Evolutionary conservation across 805 yeast genomes (phyloP).

Genomic region (Wickerhamiella sorbophila): DNA sequence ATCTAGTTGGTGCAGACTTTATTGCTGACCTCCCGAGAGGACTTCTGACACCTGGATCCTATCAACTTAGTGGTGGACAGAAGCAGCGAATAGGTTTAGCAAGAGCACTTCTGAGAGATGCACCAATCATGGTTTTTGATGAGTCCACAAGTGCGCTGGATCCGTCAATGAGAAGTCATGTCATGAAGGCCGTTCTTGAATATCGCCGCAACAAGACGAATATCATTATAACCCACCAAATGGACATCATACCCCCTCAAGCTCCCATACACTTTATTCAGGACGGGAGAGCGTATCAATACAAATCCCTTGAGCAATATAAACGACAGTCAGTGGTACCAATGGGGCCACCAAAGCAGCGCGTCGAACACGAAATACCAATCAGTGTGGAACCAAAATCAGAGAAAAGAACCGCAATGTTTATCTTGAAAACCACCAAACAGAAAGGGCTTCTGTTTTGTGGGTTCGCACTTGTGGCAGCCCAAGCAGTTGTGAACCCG

Average conservation of each 20-base stretch:
- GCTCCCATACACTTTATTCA: slow-evolving; percentile 49
- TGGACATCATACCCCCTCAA: slow-evolving; percentile 37
- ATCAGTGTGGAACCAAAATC: not conserved
- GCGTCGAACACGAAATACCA: not conserved
- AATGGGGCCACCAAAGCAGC: not conserved
- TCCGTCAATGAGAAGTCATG: slow-evolving; percentile 28
- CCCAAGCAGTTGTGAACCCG: slow-evolving; percentile 57
- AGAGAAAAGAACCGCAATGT: not conserved
- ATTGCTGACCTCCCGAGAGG: slow-evolving; percentile 40
- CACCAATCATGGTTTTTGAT: slow-evolving; percentile 69
- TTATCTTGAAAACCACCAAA: slow-evolving; percentile 6
- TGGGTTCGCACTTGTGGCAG: slow-evolving; percentile 41
- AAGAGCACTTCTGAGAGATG: slow-evolving; percentile 57
- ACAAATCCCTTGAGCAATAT: not conserved
- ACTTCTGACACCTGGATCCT: slow-evolving; percentile 33
- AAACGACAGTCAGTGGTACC: not conserved
- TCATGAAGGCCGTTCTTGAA: slow-evolving; percentile 37
- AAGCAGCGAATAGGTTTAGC: slow-evolving; percentile 74
- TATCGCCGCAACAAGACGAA: slow-evolving; percentile 66
- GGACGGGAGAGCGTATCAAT: slow-evolving; percentile 35
- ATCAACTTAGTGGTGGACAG: slow-evolving; percentile 73
- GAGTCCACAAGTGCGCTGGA: slow-evolving; percentile 82
- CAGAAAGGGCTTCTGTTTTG: slow-evolving; percentile 21
- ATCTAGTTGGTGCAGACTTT: slow-evolving; percentile 38
- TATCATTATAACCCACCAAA: slow-evolving; percentile 67